Percentiles rank a stretch among this genome's conserved stretches.
These are phyloP conservation scores for Clarireedia sp. DNA, from an alignment of 2,329 filamentous ascomycete species.

Conservation along the genomic window DNA sequence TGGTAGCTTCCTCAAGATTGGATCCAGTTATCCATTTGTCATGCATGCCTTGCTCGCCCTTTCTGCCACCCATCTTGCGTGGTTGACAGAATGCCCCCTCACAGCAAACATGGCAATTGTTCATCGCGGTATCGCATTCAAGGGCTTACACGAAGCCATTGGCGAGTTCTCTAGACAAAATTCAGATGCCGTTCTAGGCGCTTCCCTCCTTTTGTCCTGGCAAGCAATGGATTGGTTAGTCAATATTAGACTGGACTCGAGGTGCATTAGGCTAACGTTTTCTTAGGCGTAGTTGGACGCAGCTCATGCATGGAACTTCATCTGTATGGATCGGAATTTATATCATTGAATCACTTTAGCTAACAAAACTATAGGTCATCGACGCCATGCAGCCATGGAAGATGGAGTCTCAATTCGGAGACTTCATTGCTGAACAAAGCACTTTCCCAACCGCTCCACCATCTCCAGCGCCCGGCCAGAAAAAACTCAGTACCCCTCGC, in stretches of 20 bases:
- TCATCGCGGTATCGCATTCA: conserved; percentile 77
- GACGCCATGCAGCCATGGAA: conserved; percentile 89
- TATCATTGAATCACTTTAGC: conserved; percentile 24
- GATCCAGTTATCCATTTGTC: conserved; percentile 74
- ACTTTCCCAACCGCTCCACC: conserved; percentile 60
- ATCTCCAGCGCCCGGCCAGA: conserved; percentile 54
- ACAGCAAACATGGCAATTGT: conserved; percentile 85
- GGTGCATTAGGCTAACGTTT: neutral
- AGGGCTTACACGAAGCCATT: conserved; percentile 82
- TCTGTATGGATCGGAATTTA: conserved; percentile 52
- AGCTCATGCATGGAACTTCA: conserved; percentile 83
- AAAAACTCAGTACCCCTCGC: conserved; percentile 49
- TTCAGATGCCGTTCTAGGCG: conserved; percentile 84
- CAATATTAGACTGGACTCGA: conserved; percentile 21
- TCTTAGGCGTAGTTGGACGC: conserved; percentile 80
- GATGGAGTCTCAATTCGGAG: conserved; percentile 77
- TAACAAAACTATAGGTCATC: conserved; percentile 53
- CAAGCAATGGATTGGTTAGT: conserved; percentile 91
- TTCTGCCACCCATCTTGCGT: conserved; percentile 90
- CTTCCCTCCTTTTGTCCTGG: conserved; percentile 89
- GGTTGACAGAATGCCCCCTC: conserved; percentile 75
- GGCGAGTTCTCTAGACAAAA: conserved; percentile 75
- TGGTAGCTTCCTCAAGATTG: conserved; percentile 69
- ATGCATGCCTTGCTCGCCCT: conserved; percentile 91
- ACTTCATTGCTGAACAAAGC: conserved; percentile 74